These are phyloP conservation scores for Yamadazyma mexicana DNA, from an alignment of 1,139 yeast genomes.

Conservation along the genomic window DNA sequence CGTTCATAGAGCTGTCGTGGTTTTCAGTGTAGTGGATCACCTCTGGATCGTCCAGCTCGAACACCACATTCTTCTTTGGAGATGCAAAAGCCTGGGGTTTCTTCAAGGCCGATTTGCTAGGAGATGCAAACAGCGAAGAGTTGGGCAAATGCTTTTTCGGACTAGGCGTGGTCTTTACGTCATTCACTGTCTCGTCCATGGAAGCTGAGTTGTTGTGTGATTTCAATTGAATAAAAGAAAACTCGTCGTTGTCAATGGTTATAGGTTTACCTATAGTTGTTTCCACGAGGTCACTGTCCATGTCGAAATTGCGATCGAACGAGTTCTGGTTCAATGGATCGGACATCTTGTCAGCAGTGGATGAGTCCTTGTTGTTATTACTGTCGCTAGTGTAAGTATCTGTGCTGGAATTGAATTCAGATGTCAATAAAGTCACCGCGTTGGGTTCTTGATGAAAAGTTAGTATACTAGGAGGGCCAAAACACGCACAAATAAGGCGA, in stretches of 20 bases:
- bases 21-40: conserved; percentile 33
- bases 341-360: not conserved
- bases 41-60: conserved; percentile 33
- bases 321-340: conserved; percentile 13
- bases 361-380: conserved; percentile 3
- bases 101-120: conserved; percentile 44
- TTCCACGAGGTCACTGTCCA: conserved; percentile 20
- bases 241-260: conserved; percentile 25
- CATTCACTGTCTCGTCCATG: not conserved
- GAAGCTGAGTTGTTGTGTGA: not conserved
- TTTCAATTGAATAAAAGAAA: conserved; percentile 20
- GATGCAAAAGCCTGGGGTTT: conserved; percentile 27
- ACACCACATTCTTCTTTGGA: conserved; percentile 43
- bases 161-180: too few species aligned
- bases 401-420: conserved; percentile 40
- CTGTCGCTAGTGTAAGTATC: conserved; percentile 44
- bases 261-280: conserved; percentile 14
- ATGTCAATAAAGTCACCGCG: not conserved
- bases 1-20: conserved; percentile 9
- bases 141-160: not conserved
- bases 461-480: too few species aligned
- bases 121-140: conserved; percentile 20
- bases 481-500: too few species aligned
- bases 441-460: not conserved
- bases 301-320: conserved; percentile 30